Evolutionary conservation across 768 basidiomycete genomes (phyloP).

Genomic region (Coprinopsis cinerea): DNA sequence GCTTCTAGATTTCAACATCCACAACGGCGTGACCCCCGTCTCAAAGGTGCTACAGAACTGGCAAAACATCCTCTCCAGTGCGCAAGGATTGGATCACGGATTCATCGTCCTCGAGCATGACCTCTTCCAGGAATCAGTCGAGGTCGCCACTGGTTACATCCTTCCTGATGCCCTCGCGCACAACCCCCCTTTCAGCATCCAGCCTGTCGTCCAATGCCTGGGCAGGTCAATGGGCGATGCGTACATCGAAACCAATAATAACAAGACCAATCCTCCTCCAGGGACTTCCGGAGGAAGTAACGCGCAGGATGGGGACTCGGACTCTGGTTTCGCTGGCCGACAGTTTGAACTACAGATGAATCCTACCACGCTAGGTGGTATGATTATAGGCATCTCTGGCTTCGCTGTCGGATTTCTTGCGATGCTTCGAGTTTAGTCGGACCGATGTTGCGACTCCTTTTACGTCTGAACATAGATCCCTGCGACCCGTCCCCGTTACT

Average conservation of each 20-base stretch:
- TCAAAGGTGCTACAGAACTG: slow-evolving; percentile 64
- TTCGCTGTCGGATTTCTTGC: slow-evolving; percentile 1
- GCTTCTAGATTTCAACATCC: slow-evolving; percentile 72
- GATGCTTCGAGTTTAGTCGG: background rate
- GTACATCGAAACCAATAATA: slow-evolving; percentile 81
- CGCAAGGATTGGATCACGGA: slow-evolving; percentile 52
- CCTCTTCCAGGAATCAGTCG: slow-evolving; percentile 78
- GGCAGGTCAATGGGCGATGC: slow-evolving; percentile 52
- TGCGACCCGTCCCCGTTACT: too few relatives aligned
- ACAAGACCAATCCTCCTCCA: slow-evolving; percentile 52
- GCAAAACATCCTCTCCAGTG: slow-evolving; percentile 65
- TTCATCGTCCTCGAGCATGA: slow-evolving; percentile 91
- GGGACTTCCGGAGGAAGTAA: slow-evolving; percentile 9
- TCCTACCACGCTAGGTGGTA: background rate
- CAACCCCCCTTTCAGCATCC: slow-evolving; percentile 57
- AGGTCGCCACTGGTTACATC: slow-evolving; percentile 82
- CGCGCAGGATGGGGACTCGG: background rate
- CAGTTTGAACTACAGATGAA: background rate
- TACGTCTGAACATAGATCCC: too few relatives aligned
- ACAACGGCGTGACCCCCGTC: slow-evolving; percentile 52
- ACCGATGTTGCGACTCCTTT: too few relatives aligned
- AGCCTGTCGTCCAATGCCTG: slow-evolving; percentile 67
- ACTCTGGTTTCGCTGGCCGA: background rate
- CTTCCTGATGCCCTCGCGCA: slow-evolving; percentile 73
- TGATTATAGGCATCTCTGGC: background rate